Conservation (phyloP, 768 basidiomycete species). For the Suillus plorans region DNA sequence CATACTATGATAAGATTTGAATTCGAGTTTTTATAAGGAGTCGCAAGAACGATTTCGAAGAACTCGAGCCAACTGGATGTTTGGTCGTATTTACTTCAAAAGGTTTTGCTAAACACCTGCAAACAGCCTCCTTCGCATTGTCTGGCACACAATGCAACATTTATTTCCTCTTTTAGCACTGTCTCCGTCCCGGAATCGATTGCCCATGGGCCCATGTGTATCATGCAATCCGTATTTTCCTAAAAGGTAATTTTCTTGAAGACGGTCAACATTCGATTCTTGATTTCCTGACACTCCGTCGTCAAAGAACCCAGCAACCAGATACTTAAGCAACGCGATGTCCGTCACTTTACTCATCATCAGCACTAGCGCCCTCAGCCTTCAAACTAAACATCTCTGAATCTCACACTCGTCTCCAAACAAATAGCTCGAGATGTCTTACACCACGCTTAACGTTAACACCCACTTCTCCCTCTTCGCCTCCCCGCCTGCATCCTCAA, state of each 20-base stretch:
- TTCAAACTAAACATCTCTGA: background rate
- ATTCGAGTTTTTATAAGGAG: too few relatives aligned
- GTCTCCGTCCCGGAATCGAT: background rate
- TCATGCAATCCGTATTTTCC: background rate
- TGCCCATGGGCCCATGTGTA: background rate
- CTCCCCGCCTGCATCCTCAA: constrained; percentile 26
- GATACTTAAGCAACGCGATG: constrained; percentile 4
- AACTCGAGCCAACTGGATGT: background rate
- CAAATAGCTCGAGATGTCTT: constrained; percentile 26
- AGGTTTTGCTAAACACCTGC: background rate
- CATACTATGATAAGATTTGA: background rate
- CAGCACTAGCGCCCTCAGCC: background rate
- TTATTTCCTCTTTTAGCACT: background rate
- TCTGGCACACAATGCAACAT: background rate
- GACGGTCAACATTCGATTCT: background rate
- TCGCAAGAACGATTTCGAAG: background rate
- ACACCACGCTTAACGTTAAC: constrained; percentile 14
- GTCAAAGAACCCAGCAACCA: background rate
- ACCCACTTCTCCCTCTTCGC: constrained; percentile 15
- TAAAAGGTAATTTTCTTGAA: background rate
- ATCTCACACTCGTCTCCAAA: background rate
- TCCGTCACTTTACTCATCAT: background rate
- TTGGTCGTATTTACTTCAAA: background rate
- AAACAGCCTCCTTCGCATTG: background rate
- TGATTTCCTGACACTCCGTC: background rate